phyloP scores from a whole-genome alignment of 441 rosid species.

The Croton laevigatus region DNA sequence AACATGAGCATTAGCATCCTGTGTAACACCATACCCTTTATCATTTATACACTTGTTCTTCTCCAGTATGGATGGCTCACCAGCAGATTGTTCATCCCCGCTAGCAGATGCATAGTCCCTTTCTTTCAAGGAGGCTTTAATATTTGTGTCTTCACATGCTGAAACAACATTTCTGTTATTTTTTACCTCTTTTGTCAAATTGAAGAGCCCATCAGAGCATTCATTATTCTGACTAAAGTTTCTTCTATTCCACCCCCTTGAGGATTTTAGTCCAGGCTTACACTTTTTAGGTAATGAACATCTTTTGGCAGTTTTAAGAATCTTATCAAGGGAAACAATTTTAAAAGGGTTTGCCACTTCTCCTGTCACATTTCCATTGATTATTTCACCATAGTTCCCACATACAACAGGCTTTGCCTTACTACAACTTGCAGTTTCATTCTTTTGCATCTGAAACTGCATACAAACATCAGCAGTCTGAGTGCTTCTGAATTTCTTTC shows the following conservation, averaged over 20 bases:
- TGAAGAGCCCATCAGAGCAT: slow-evolving; percentile 17
- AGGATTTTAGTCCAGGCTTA: slow-evolving; percentile 24
- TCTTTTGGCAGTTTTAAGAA: slow-evolving; percentile 34
- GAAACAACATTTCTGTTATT: slow-evolving; percentile 13
- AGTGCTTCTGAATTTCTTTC: slow-evolving; percentile 28
- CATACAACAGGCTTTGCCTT: slow-evolving; percentile 43
- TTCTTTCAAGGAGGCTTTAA: slow-evolving; percentile 20
- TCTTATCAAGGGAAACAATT: slow-evolving; percentile 41
- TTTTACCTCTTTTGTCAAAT: slow-evolving; percentile 21
- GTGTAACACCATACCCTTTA: slow-evolving; percentile 4
- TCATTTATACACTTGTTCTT: slow-evolving; percentile 18
- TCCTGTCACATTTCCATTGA: slow-evolving; percentile 22
- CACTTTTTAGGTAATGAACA: slow-evolving; percentile 24
- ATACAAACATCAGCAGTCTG: slow-evolving; percentile 16
- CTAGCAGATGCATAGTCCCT: slow-evolving; percentile 12
- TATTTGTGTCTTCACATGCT: slow-evolving; percentile 18
- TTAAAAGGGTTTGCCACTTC: slow-evolving; percentile 33
- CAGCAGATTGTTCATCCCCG: slow-evolving; percentile 22
- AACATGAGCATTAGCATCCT: slow-evolving; percentile 16
- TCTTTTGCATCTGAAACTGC: slow-evolving; percentile 17
- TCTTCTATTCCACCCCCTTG: slow-evolving; percentile 18
- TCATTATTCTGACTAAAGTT: slow-evolving; percentile 17
- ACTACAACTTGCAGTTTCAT: slow-evolving; percentile 9
- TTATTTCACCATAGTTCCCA: slow-evolving; percentile 48
- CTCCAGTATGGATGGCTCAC: slow-evolving; percentile 23